Base-by-base conservation (phyloP, 1,284 basidiomycete species). In the Schizophyllum commune region DNA sequence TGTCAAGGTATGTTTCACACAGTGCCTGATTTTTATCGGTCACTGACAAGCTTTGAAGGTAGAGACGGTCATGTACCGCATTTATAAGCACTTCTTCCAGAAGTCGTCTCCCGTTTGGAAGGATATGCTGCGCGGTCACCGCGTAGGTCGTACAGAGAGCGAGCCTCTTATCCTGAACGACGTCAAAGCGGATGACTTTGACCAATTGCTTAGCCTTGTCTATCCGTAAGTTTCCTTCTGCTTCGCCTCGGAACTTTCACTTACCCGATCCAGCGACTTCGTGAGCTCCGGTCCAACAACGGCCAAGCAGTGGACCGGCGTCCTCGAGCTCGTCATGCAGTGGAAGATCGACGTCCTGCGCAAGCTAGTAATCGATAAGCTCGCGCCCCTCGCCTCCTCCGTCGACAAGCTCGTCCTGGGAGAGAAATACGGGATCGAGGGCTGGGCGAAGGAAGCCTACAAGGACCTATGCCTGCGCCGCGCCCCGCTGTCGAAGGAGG, bases 391-490 rank as follows among this genome's bases (percentile, higher is more conserved):
- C 13, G 67, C 71, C 3, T 65, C 70, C 13, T 60, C 74, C 19
- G 68, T 73, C 33, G 73, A 78, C 56, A 73, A 70, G 22, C 73
- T 78, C 39, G 65, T 69, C 5, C 65, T 77, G 20, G 73, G 70
- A 6, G 68, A 68, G 15, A 66, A 67, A 20, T 71, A 74, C 60
- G 61, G 67, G 58, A 63, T 76, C n/a, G 66, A 64, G 1, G 64
- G 69, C 19, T 77, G 75, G 76, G 64, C 75, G 2, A 61, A 71
- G n/a, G 69, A 73, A 13, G 74, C 74, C 19, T 74, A 72, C 62
- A 68, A 64, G 32, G 72, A 72, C 53, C 66, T 77, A 20, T 75
- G 72, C 63, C 63, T 66, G 47, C 64, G 62, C 20, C 59, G 56
- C 54, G 62, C 62, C 3, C 62, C 64, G 13, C 58, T 65, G 19